Evolutionary conservation across 2,329 filamentous ascomycete genomes (phyloP), one percentile per base, ranked within the genome.

Genomic region (Ophiostoma perfectum): DNA sequence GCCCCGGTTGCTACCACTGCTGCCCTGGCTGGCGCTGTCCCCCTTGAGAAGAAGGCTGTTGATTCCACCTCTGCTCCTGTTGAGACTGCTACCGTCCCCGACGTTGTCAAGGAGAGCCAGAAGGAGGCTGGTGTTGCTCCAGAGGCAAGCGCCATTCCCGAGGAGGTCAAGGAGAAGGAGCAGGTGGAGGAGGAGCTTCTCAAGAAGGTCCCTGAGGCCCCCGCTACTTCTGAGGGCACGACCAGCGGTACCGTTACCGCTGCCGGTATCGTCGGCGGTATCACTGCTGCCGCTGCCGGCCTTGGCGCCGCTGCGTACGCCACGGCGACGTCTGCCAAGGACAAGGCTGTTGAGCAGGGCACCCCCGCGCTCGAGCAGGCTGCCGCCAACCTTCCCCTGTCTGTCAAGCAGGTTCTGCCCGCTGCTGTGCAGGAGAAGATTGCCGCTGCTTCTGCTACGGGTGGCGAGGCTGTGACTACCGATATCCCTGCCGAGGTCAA

Each of bases 111-210:
- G 75, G 86, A 92, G 74, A 91, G 88, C 79, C 89, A 93, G 75
- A 81, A 87, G 72, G 84, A 88, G 75, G 89, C 89, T 27, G 78
- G 85, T 67, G 81, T 82, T 60, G 79, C 82, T 6, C 86, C 89
- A n/a, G 90, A 92, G 76, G 89, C 90, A 11, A 88, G 88, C 72
- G 88, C 83, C 49, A 81, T 87, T 69, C 79, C 86, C 42, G 81
- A 84, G 58, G 89, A 90, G 74, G 88, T 93, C 7, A 77, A 82
- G 72, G 90, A 91, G 74, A 93, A 93, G 84, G 86, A 84, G 69
- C 81, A 83, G 69, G 82, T 92, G 4, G 90, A 93, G 80, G 80
- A 86, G 55, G 90, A 92, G 79, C 83, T 92, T 67, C 84, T 89
- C 77, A 80, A 83, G 11, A 89, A 88, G 78, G 86, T 92, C 11